These are phyloP conservation scores for Colletotrichum tropicale DNA, from an alignment of 2,329 filamentous ascomycete species.

Conservation along the genomic window DNA sequence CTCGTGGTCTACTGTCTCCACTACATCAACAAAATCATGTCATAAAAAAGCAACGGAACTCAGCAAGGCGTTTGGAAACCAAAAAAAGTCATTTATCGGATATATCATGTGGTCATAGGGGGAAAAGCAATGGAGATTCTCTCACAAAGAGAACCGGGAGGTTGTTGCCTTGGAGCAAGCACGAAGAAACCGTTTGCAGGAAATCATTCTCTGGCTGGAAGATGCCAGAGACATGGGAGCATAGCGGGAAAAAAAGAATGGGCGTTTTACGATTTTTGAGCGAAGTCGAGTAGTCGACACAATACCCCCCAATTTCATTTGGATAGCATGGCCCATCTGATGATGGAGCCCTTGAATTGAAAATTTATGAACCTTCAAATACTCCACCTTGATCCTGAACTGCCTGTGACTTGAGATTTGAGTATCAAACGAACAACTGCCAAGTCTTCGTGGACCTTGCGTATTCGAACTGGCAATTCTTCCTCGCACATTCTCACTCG, in stretches of 20 bases:
- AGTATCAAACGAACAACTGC: not conserved
- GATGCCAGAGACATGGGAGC: constrained; percentile 24
- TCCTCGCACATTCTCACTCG: not conserved
- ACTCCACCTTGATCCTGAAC: too few relatives aligned
- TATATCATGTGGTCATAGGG: not conserved
- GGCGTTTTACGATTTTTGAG: constrained; percentile 37
- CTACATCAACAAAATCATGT: not conserved
- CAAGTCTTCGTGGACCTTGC: not conserved
- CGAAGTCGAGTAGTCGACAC: not conserved
- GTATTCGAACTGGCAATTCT: not conserved
- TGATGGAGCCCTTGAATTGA: constrained; percentile 6
- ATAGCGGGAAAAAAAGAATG: not conserved
- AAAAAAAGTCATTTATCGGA: not conserved
- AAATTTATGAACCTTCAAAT: not conserved
- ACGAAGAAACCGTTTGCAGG: not conserved
- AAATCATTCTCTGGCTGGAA: constrained; percentile 27
- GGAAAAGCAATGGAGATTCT: not conserved
- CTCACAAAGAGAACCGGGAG: not conserved
- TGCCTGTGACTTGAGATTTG: not conserved
- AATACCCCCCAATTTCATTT: constrained; percentile 33
- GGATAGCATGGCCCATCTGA: not conserved
- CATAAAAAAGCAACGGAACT: not conserved
- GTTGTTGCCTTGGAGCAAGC: constrained; percentile 37
- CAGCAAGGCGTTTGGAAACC: constrained; percentile 8
- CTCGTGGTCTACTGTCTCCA: not conserved